A percentile compares a stretch with the other conserved stretches of the same genome.
Evolutionary conservation across 2,329 filamentous ascomycete species (phyloP).

Genomic region (Cordyceps farinosa): DNA sequence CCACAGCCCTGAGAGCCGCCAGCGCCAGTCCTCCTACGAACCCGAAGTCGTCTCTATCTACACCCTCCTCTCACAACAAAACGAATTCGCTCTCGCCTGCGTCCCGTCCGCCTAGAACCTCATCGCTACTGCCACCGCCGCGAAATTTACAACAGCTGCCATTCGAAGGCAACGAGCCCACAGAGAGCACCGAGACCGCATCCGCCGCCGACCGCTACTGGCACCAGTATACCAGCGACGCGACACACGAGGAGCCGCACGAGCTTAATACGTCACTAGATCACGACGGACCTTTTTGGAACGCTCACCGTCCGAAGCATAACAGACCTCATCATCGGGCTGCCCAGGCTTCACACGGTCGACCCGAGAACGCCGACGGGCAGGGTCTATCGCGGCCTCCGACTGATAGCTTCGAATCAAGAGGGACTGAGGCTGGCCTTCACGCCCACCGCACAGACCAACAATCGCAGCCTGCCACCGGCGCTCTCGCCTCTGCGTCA

Average conservation of each 20-base stretch:
- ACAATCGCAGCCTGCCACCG: background rate
- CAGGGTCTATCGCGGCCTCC: background rate
- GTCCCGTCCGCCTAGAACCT: constrained; percentile 38
- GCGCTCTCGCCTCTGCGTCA: background rate
- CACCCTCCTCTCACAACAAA: constrained; percentile 25
- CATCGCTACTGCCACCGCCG: constrained; percentile 41
- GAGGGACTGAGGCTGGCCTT: background rate
- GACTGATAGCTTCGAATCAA: background rate
- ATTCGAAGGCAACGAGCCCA: background rate
- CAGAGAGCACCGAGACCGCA: background rate
- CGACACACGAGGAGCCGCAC: background rate
- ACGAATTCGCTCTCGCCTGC: constrained; percentile 30
- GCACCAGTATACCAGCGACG: background rate
- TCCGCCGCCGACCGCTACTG: background rate
- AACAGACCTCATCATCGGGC: background rate
- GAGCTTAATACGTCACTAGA: background rate
- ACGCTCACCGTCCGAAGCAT: background rate
- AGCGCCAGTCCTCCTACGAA: background rate
- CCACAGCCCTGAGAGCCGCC: background rate
- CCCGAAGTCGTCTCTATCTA: background rate
- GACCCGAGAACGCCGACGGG: background rate
- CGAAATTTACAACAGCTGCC: background rate
- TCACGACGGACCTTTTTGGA: background rate
- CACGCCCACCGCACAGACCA: background rate
- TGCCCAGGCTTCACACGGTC: background rate